phyloP scores from a whole-genome alignment of 768 basidiomycete species.

The Plicaturopsis crispa region DNA sequence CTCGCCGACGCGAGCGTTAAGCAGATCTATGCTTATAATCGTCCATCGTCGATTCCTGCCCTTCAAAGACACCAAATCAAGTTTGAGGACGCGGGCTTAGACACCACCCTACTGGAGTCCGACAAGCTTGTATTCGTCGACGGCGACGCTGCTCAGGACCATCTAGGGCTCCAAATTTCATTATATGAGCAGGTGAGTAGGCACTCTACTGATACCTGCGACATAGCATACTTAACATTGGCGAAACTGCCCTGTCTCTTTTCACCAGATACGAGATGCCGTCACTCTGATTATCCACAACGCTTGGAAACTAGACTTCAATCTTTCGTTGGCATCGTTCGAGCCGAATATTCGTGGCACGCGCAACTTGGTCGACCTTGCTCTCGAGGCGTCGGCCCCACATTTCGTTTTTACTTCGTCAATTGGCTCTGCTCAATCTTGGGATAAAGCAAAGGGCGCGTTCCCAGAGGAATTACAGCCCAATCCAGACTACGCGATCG shows the following conservation, averaged over 20 bases:
- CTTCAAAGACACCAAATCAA: slow-evolving; percentile 17
- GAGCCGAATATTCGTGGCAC: slow-evolving; percentile 20
- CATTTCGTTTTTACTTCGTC: slow-evolving; percentile 34
- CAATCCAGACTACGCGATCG: slow-evolving; percentile 25
- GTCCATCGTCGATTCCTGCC: slow-evolving; percentile 6
- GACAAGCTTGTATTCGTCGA: slow-evolving; percentile 27
- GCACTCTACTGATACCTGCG: not conserved
- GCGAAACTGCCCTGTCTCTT: not conserved
- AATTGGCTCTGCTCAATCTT: slow-evolving; percentile 23
- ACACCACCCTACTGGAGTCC: slow-evolving; percentile 16
- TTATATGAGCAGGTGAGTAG: slow-evolving; percentile 15
- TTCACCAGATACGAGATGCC: slow-evolving; percentile 20
- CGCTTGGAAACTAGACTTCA: slow-evolving; percentile 34
- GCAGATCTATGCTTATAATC: slow-evolving; percentile 26
- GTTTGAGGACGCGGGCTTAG: slow-evolving; percentile 24
- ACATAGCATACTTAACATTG: slow-evolving; percentile 12
- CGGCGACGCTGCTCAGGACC: slow-evolving; percentile 19
- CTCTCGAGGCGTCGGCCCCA: slow-evolving; percentile 12
- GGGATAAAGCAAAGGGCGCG: slow-evolving; percentile 18
- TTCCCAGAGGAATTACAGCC: slow-evolving; percentile 27
- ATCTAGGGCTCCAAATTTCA: slow-evolving; percentile 20
- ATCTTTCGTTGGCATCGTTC: slow-evolving; percentile 22
- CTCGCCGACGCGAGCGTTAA: slow-evolving; percentile 14
- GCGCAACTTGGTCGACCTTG: slow-evolving; percentile 23
- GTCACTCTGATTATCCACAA: slow-evolving; percentile 32